These are phyloP conservation scores for Paramecium sexaurelia DNA, from an alignment of 73 alveolate species.

Conservation along the genomic window DNA sequence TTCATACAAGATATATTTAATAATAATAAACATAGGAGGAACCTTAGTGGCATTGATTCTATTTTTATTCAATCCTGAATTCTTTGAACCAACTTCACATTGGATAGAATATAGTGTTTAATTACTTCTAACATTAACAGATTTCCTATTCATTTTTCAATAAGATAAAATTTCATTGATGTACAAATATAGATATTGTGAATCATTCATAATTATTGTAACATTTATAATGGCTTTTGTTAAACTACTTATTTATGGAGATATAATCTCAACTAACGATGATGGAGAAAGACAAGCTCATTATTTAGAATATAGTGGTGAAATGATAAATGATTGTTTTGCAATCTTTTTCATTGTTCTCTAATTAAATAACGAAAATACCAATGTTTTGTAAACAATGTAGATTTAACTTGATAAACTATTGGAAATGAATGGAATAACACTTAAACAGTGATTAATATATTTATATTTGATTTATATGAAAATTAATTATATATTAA, in stretches of 20 bases:
- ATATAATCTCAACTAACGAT: background rate
- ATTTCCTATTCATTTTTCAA: background rate
- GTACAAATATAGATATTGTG: background rate
- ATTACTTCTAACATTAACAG: background rate
- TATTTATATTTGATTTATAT: too few relatives aligned
- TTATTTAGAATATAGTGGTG: background rate
- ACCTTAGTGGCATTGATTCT: background rate
- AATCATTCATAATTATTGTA: background rate
- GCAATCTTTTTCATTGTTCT: background rate
- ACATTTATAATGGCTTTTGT: background rate
- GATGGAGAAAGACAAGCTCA: background rate
- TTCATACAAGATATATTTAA: background rate
- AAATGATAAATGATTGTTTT: background rate
- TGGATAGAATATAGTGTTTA: conserved; percentile 1
- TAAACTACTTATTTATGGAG: background rate
- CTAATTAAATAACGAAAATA: background rate
- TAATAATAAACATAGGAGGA: background rate
- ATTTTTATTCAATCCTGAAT: background rate
- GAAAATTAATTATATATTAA: too few relatives aligned
- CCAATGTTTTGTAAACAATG: background rate
- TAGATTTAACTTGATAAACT: background rate
- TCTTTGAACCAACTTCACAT: background rate
- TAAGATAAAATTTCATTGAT: background rate
- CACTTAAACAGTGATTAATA: background rate
- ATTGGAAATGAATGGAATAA: background rate